Conservation (phyloP, 2,329 filamentous ascomycete species). For the Ascosphaera apis region DNA sequence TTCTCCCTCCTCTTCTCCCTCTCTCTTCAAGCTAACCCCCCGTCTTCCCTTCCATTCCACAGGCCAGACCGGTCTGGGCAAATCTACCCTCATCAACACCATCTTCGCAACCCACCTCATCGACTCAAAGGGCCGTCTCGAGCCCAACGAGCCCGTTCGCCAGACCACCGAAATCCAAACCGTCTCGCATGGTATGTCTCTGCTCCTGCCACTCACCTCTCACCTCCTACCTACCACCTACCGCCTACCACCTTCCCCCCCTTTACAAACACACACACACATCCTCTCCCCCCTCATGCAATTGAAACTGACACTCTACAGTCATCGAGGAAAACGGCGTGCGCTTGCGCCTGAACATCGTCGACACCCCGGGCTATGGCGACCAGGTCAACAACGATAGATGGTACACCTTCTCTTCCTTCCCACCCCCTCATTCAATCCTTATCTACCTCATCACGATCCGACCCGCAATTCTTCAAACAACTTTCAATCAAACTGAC, state of each 20-base stretch:
- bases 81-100: conserved; percentile 98
- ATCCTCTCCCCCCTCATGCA: neutral
- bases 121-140: conserved; percentile 88
- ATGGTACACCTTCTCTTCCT: conserved; percentile 29
- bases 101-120: conserved; percentile 99
- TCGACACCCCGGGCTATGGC: conserved; percentile 94
- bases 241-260: neutral
- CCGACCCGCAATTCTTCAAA: too few species aligned
- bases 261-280: neutral
- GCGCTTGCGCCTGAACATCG: conserved; percentile 90
- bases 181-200: conserved; percentile 54
- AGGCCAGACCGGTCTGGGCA: conserved; percentile 97
- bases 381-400: conserved; percentile 99
- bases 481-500: too few species aligned
- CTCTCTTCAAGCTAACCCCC: neutral
- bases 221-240: conserved; percentile 1
- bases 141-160: conserved; percentile 79
- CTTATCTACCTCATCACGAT: neutral
- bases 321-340: conserved; percentile 98
- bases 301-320: conserved; percentile 8
- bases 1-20: too few species aligned
- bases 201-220: neutral
- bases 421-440: conserved; percentile 1
- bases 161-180: conserved; percentile 95
- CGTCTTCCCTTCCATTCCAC: conserved; percentile 3